These are phyloP conservation scores for Jacaranda copaia DNA, from an alignment of 257 asterid species.

Conservation along the genomic window DNA sequence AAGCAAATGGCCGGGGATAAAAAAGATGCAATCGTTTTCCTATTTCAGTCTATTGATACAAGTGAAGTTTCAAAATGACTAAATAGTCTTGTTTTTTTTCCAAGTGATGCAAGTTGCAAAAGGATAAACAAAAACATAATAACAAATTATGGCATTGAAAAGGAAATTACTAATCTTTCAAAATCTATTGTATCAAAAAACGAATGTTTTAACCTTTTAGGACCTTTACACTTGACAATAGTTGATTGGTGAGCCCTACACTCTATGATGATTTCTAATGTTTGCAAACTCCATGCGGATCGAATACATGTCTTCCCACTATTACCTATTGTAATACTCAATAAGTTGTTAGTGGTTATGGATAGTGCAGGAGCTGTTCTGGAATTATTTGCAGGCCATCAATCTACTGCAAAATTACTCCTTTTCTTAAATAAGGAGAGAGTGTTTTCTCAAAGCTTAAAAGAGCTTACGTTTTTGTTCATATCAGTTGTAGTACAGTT, in stretches of 20 bases:
- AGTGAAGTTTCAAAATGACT: neutral
- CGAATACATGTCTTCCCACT: conserved; percentile 3
- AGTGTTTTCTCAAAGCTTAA: conserved; percentile 17
- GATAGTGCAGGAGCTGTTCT: neutral
- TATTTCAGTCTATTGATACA: too few species aligned
- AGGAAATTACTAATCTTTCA: conserved; percentile 51
- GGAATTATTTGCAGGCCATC: neutral
- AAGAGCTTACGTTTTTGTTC: neutral
- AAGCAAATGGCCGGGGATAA: conserved; percentile 1
- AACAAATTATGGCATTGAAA: conserved; percentile 54
- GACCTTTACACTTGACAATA: conserved; percentile 75
- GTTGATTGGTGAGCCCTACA: conserved; percentile 70
- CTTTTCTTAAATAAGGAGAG: too few species aligned
- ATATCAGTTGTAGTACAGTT: neutral
- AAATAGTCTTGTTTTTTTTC: neutral
- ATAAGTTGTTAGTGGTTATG: neutral
- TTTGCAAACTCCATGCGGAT: conserved; percentile 4
- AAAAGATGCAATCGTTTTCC: neutral
- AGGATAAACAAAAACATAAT: conserved; percentile 18
- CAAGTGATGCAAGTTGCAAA: conserved; percentile 40
- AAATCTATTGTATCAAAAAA: conserved; percentile 71
- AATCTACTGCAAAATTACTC: too few species aligned
- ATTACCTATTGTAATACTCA: neutral
- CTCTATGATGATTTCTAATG: neutral
- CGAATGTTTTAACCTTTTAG: conserved; percentile 67